A percentile compares a stretch with the other conserved stretches of the same genome.
Conservation (phyloP, 2,329 filamentous ascomycete species). For the Rachicladosporium sp. region DNA sequence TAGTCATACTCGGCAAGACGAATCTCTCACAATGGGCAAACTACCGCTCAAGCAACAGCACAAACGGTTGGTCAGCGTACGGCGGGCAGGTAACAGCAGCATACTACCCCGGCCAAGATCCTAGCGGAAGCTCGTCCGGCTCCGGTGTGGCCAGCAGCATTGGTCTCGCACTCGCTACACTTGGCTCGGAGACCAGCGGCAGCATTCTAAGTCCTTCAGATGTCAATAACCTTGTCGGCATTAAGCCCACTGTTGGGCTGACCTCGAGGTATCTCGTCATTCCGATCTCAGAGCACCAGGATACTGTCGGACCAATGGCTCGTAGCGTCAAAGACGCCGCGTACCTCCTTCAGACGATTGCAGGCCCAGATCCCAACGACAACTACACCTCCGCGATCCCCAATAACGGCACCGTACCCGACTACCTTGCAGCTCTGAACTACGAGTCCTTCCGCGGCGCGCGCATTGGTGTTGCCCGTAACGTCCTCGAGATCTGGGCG, state of each 20-base stretch:
- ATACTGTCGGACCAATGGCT: slow-evolving; percentile 46
- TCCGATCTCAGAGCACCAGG: slow-evolving; percentile 47
- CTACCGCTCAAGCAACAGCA: slow-evolving; percentile 44
- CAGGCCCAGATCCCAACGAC: slow-evolving; percentile 39
- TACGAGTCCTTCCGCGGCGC: slow-evolving; percentile 39
- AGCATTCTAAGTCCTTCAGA: slow-evolving; percentile 48
- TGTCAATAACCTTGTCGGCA: slow-evolving; percentile 51
- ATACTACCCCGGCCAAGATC: slow-evolving; percentile 51
- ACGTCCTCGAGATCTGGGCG: slow-evolving; percentile 35
- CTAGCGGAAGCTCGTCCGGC: slow-evolving; percentile 49
- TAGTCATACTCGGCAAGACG: slow-evolving; percentile 54
- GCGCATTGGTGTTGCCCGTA: slow-evolving; percentile 52
- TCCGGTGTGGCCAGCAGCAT: slow-evolving; percentile 48
- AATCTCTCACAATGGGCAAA: slow-evolving; percentile 56
- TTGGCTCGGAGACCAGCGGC: slow-evolving; percentile 53
- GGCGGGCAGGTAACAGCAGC: slow-evolving; percentile 51
- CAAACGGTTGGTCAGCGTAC: slow-evolving; percentile 52
- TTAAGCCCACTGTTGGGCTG: slow-evolving; percentile 56
- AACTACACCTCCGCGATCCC: slow-evolving; percentile 51
- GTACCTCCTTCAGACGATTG: slow-evolving; percentile 46
- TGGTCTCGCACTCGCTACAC: slow-evolving; percentile 44
- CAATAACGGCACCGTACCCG: slow-evolving; percentile 47
- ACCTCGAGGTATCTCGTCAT: slow-evolving; percentile 51
- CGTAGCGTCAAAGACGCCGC: slow-evolving; percentile 48
- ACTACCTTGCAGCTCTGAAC: slow-evolving; percentile 33